phyloP scores from a whole-genome alignment of 2,329 filamentous ascomycete species.

The Aspergillus proliferans region DNA sequence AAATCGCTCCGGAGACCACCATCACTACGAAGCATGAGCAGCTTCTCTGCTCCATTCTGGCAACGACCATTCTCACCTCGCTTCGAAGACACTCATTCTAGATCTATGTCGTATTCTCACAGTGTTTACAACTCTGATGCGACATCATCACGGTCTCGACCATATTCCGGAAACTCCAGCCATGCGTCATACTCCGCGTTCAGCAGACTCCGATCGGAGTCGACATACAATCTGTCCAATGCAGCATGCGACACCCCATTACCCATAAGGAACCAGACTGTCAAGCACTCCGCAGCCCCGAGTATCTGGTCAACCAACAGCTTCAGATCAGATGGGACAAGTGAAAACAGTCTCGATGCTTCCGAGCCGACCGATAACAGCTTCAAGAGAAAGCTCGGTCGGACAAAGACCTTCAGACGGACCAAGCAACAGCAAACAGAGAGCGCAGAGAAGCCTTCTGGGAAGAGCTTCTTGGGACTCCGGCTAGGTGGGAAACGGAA shows the following conservation, averaged over 20 bases:
- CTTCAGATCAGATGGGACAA: slow-evolving; percentile 23
- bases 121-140: slow-evolving; percentile 13
- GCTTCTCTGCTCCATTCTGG: slow-evolving; percentile 13
- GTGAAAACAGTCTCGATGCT: slow-evolving; percentile 6
- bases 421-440: slow-evolving; percentile 8
- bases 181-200: slow-evolving; percentile 15
- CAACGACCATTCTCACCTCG: slow-evolving; percentile 10
- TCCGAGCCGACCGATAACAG: slow-evolving; percentile 6
- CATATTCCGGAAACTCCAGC: slow-evolving; percentile 14
- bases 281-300: slow-evolving; percentile 19
- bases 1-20: slow-evolving; percentile 16
- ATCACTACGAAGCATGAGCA: slow-evolving; percentile 21
- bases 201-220: slow-evolving; percentile 16
- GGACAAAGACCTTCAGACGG: slow-evolving; percentile 16
- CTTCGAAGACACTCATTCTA: slow-evolving; percentile 9
- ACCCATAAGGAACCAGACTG: slow-evolving; percentile 19
- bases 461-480: slow-evolving; percentile 19
- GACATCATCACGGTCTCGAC: slow-evolving; percentile 9
- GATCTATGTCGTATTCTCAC: slow-evolving; percentile 14
- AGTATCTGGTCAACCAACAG: slow-evolving; percentile 25
- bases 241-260: slow-evolving; percentile 11
- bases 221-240: slow-evolving; percentile 16
- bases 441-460: slow-evolving; percentile 5
- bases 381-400: background rate
- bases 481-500: slow-evolving; percentile 16